Conservation (phyloP, 2,329 filamentous ascomycete species). For the Aureobasidium sp. region DNA sequence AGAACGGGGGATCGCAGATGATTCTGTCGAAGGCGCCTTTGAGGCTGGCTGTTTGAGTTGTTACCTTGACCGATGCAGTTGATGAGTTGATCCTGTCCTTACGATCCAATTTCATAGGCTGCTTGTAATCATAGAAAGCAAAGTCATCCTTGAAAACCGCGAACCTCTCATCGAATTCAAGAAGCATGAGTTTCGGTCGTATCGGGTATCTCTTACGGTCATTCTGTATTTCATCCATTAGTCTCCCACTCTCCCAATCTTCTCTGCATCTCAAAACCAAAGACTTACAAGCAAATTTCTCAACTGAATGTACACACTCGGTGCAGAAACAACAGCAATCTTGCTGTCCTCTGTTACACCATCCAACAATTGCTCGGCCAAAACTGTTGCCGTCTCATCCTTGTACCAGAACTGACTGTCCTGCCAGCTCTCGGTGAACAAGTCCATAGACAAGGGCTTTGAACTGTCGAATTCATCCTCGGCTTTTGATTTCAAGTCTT, state of each 20-base stretch:
- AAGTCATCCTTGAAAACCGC: conserved; percentile 68
- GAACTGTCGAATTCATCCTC: conserved; percentile 42
- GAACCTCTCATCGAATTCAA: conserved; percentile 70
- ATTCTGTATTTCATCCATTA: background rate
- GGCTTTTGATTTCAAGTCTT: conserved; percentile 54
- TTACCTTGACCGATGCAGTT: background rate
- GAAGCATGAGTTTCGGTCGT: conserved; percentile 52
- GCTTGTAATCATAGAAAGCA: conserved; percentile 63
- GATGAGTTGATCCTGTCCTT: conserved; percentile 15
- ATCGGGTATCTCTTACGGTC: conserved; percentile 18
- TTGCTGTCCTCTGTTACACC: conserved; percentile 47
- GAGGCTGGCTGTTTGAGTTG: conserved; percentile 36
- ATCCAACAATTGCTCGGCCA: conserved; percentile 58
- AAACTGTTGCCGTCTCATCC: conserved; percentile 56
- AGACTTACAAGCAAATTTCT: conserved; percentile 56
- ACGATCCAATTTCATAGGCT: conserved; percentile 58
- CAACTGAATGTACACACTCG: conserved; percentile 67
- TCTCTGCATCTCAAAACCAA: background rate
- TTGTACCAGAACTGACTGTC: conserved; percentile 73
- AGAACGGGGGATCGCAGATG: conserved; percentile 70
- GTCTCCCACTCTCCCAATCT: background rate
- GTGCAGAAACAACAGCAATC: conserved; percentile 64
- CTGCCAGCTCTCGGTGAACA: conserved; percentile 75
- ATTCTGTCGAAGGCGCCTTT: conserved; percentile 60
- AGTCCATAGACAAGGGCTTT: conserved; percentile 50